These are phyloP conservation scores for Candida tallmaniae DNA, from an alignment of 805 yeast genomes.

Conservation along the genomic window DNA sequence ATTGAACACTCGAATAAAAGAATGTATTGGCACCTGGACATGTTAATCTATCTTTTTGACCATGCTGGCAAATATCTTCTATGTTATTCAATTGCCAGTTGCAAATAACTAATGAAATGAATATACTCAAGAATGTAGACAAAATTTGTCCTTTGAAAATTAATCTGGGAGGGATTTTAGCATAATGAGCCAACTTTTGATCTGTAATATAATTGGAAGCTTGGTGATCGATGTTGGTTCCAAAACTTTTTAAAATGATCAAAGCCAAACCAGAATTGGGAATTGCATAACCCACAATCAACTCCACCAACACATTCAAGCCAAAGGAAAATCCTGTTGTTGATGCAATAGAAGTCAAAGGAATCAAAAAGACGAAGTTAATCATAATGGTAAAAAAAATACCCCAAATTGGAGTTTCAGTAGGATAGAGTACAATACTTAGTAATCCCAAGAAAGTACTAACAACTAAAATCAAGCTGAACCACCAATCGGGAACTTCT, in stretches of 20 bases:
- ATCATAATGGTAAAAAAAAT: constrained; percentile 53
- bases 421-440: constrained; percentile 43
- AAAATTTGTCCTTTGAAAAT: constrained; percentile 46
- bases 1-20: constrained; percentile 49
- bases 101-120: constrained; percentile 30
- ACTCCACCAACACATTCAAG: constrained; percentile 57
- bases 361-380: constrained; percentile 52
- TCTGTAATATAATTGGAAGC: constrained; percentile 52
- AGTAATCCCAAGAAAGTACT: constrained; percentile 42
- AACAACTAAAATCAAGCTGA: constrained; percentile 38
- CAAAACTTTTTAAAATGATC: constrained; percentile 43
- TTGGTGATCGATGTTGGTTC: constrained; percentile 58
- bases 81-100: constrained; percentile 39
- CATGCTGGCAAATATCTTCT: constrained; percentile 30
- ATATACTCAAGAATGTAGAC: constrained; percentile 31
- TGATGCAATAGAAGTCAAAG: constrained; percentile 58
- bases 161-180: constrained; percentile 59
- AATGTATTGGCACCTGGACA: constrained; percentile 47
- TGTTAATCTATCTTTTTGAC: constrained; percentile 30
- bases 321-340: constrained; percentile 59
- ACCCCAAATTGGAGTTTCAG: constrained; percentile 62
- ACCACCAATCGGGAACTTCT: constrained; percentile 80
- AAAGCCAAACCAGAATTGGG: constrained; percentile 60
- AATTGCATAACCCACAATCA: constrained; percentile 59
- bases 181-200: constrained; percentile 48